phyloP scores from a whole-genome alignment of 2,329 filamentous ascomycete genomes.

The Alternaria sp. region DNA sequence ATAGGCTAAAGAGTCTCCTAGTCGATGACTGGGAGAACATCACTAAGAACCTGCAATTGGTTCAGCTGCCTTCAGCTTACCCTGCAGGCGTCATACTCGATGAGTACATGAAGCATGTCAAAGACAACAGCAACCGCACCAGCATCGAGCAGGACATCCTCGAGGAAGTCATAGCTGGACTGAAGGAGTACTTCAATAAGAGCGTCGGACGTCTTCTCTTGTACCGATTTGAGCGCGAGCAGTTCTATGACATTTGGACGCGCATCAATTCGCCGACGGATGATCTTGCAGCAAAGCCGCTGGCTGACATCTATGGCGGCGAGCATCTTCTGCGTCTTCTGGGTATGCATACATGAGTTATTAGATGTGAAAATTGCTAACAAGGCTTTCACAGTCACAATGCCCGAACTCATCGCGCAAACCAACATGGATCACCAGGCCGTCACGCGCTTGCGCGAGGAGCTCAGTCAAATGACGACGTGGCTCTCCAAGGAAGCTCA shows the following conservation, averaged over 20 bases:
- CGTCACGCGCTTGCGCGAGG: constrained; percentile 84
- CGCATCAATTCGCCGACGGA: constrained; percentile 68
- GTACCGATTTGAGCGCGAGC: constrained; percentile 91
- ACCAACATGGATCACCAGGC: constrained; percentile 98
- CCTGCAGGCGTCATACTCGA: constrained; percentile 80
- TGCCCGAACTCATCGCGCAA: constrained; percentile 93
- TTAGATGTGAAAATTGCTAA: background rate
- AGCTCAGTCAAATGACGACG: constrained; percentile 81
- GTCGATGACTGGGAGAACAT: constrained; percentile 99
- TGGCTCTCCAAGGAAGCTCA: constrained; percentile 77
- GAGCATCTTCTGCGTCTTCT: constrained; percentile 91
- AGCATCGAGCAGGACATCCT: constrained; percentile 82
- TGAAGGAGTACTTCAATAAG: constrained; percentile 95
- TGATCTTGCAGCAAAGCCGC: constrained; percentile 71
- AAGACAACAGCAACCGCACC: constrained; percentile 64
- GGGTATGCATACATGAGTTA: constrained; percentile 63
- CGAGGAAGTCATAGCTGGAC: constrained; percentile 83
- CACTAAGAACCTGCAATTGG: constrained; percentile 91
- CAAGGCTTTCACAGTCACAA: constrained; percentile 66
- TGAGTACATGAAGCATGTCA: constrained; percentile 77
- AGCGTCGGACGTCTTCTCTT: constrained; percentile 85
- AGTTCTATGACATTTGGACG: constrained; percentile 80
- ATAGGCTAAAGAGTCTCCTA: constrained; percentile 86
- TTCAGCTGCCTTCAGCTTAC: constrained; percentile 78
- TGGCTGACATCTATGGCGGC: constrained; percentile 85